Evolutionary conservation across 805 yeast species (phyloP).

Genomic region (Starmerella gropengiesseri): DNA sequence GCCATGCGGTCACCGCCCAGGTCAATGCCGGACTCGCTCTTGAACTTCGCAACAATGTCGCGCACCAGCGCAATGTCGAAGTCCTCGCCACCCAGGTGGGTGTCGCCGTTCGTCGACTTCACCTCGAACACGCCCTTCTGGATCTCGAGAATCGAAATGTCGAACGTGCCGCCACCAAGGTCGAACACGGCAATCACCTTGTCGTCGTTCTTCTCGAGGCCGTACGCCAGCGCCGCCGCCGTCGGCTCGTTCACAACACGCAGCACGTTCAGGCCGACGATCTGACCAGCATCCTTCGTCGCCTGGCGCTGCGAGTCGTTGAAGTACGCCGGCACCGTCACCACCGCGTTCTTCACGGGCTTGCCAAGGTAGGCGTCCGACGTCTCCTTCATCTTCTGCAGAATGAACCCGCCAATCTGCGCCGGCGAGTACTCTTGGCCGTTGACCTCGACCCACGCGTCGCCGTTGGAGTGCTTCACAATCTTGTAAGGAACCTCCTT

Average conservation of each 20-base stretch:
- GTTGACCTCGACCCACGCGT: conserved; percentile 90
- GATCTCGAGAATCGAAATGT: conserved; percentile 90
- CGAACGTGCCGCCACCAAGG: conserved; percentile 98
- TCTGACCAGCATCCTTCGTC: conserved; percentile 94
- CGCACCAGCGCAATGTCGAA: conserved; percentile 80
- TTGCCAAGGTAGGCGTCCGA: conserved; percentile 88
- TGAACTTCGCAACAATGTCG: conserved; percentile 68
- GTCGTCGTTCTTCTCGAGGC: conserved; percentile 74
- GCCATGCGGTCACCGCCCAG: conserved; percentile 59
- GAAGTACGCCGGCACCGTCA: conserved; percentile 83
- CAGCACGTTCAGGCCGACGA: conserved; percentile 83
- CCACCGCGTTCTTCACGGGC: conserved; percentile 78
- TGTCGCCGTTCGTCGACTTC: conserved; percentile 94
- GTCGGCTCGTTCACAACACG: conserved; percentile 88
- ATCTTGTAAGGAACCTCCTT: conserved; percentile 83
- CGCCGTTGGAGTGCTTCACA: conserved; percentile 83
- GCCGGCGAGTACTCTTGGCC: conserved; percentile 87
- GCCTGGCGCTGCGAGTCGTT: conserved; percentile 90
- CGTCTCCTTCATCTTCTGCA: conserved; percentile 96
- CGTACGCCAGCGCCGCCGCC: conserved; percentile 91
- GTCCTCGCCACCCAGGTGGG: conserved; percentile 89
- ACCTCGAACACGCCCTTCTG: conserved; percentile 98
- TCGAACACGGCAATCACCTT: conserved; percentile 92
- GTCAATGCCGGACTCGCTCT: conserved; percentile 60
- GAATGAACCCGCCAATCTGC: conserved; percentile 86